Conservation (phyloP, 257 asterid genomes). For the Plantago ovata region DNA sequence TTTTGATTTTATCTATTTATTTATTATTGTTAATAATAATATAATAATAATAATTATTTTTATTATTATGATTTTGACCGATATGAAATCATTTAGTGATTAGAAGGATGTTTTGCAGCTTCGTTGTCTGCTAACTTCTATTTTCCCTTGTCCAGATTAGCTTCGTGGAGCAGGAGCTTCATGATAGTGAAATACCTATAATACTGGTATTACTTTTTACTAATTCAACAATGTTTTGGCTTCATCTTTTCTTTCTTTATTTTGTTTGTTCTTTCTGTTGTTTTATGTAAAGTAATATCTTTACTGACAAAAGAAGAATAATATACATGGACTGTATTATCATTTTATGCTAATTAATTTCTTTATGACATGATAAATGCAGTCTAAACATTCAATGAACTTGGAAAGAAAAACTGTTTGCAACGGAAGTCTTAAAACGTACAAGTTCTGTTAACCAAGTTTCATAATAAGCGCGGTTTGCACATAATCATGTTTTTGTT, state of each 20-base stretch:
- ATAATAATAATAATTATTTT: background rate
- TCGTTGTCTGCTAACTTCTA: conserved; percentile 8
- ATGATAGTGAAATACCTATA: conserved; percentile 51
- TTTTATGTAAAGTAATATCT: background rate
- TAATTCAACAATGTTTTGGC: background rate
- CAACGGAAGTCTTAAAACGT: no score
- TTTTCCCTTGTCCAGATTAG: conserved; percentile 42
- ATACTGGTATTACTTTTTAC: conserved; percentile 55
- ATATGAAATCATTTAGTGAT: background rate
- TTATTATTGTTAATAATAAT: no score
- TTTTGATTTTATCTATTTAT: no score
- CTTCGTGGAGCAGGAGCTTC: conserved; percentile 69
- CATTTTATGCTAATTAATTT: no score
- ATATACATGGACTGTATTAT: no score
- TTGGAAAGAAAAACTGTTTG: no score
- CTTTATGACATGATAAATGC: no score
- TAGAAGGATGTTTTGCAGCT: conserved; percentile 1
- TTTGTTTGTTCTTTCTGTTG: conserved; percentile 4
- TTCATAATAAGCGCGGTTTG: no score
- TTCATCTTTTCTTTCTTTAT: background rate
- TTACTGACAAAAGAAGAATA: background rate
- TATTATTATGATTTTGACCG: background rate
- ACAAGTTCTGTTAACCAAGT: no score
- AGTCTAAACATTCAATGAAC: no score
- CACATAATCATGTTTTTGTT: no score